Base-by-base conservation (phyloP, 495 filamentous ascomycete species). In the Jackrogersella minutella region DNA sequence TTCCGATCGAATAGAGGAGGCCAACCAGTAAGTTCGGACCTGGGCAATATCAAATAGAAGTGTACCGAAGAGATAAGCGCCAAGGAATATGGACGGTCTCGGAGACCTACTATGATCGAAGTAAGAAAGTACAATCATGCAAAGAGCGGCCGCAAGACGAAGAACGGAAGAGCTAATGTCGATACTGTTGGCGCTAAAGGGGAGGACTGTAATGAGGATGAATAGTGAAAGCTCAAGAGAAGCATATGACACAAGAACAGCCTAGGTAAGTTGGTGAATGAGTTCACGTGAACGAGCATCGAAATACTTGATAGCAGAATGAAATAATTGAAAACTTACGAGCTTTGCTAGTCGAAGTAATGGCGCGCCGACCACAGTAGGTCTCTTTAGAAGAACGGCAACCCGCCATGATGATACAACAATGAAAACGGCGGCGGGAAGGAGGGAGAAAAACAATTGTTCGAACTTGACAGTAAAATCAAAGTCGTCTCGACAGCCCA, bases 401-500 rank as follows among this genome's bases (percentile, higher is more conserved):
- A 71, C 71, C 1, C 78, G 73, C 64, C 75, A 74, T 71, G 78
- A 52, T 1, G 75, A 77, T n/a, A 71, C 11, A 7, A 76, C 40
- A 33, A 81, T 74, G 62, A 83, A 80, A 3, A 83, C 24, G 7
- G 65, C 58, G 1, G 79, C 72, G 3, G 81, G 81, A 16, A 74
- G 71, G 10, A 84, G 67, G 11, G 75, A 75, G 62, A 84, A 79
- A 50, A 82, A 79, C 1, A 80, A 56, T 52, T 78, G 76, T 57
- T 83, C 81, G 34, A 83, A 82, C 46, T 74, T 76, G 40, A 84
- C 37, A 22, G 75, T 84, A 54, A 84, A 82, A 65, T 84, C 79
- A 28, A 83, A 82, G 50, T 76, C 71, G 5, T 53, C 73, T 16
- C 71, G 70, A 56, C 62, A 72, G 21, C 69, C 65, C 5, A 58